Evolutionary conservation across 495 filamentous ascomycete genomes (phyloP), one percentile per base, ranked within the genome.

Genomic region (Penicillium simplicissimum): DNA sequence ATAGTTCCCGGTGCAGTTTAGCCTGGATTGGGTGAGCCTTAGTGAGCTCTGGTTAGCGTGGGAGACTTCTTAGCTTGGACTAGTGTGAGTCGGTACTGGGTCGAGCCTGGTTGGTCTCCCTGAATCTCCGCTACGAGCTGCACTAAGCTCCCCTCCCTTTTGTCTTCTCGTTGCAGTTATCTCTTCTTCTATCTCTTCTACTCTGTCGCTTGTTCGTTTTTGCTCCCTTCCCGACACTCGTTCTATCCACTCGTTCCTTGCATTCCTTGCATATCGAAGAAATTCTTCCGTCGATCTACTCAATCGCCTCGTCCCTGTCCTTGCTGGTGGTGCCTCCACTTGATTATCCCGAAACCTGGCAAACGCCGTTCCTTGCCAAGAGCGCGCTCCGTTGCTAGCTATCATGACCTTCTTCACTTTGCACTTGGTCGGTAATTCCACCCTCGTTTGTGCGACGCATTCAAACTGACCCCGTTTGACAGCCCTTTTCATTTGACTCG

Each of bases 401-500:
- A 71, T 71, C 64, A 65, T 48, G 42, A 23, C 21, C 63, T 54
- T 65, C 36, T 55, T 52, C 53, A 59, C 56, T 53, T 43, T 28
- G 28, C 42, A 38, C 57, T 55, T 17, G 36, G 66, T 71, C 55
- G 19, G 62, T 47, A 45, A 35, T 25, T 45, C 17, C 7, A 48
- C 1, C 55, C 17, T 33, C 52, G 69, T 67, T 64, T 66, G 66
- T 57, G 4, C 43, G 23, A n/a, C n/a, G 6, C 42, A 15, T 57
- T 47, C 4, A 42, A 40, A 67, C 66, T 67, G 66, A 35, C 11
- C 11, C 53, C 61, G 60, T 67, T 65, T 63, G 62, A 59, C 60
- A 68, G 66, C 48, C 28, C 54, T 54, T 36, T 58, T 37, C 51
- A 33, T 62, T 59, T 55, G 59, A 56, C 47, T 48, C 52, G 51